Base-by-base conservation (phyloP, 768 basidiomycete genomes). In the Suillus plorans region DNA sequence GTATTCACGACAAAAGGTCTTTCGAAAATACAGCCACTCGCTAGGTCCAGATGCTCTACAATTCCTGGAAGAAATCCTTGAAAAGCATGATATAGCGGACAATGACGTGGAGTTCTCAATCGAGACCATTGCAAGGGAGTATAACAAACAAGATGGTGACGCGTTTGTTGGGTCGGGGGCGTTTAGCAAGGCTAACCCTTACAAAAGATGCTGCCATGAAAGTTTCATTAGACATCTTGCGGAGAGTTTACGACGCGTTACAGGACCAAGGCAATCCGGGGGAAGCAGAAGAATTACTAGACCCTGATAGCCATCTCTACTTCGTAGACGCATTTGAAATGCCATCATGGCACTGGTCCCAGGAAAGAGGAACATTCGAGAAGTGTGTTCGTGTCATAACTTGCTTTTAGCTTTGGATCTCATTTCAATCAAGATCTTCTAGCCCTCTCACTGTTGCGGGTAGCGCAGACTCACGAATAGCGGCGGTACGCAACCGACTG, bases 251-350 rank as follows among this genome's bases (percentile, higher is more conserved):
- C 66, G 88, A 91, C 59, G 76, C 82, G 1, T 81, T 94, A 64
- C 90, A 92, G 73, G 86, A 86, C 62, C 85, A 88, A 70, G 87
- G 85, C 18, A 76, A 79, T 36, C 75, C 80, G 9, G 71, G 70
- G 49, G 77, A 76, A 44, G 72, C 78, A 44, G 86, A 87, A 68
- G 89, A 91, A 52, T 74, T 84, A 9, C 80, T 95, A 31, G 93
- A 95, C 68, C 89, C 91, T 7, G 89, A 94, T 39, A 88, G 83
- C 49, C 92, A 97, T 73, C 77, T 99, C 36, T 86, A 88, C 70
- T 81, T 98, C 68, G 80, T 99, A 37, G 88, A 97, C 74, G 90
- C 97, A 12, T 97, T 95, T 70, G 95, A 97, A 60, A 98, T 99
- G 95, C 97, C 97, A 1, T 79, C 88, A 14, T 95, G 95, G 89